phyloP scores from a whole-genome alignment of 257 asterid species.

The Ballota nigra region DNA sequence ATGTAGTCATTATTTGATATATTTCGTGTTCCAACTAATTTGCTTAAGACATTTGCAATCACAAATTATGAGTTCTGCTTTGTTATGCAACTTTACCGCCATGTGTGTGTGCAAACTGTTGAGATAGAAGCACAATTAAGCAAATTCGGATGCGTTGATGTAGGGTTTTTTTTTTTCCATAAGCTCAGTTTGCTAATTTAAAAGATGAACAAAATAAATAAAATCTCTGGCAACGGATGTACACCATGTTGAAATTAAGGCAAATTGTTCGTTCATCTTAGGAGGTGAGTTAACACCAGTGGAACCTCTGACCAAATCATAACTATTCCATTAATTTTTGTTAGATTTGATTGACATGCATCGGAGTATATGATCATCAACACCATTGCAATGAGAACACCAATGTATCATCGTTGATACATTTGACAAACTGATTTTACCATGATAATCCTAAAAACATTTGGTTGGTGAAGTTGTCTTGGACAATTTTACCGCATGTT shows the following conservation, averaged over 20 bases:
- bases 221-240: background rate
- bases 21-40: background rate
- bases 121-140: no score
- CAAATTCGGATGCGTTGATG: no score
- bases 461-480: background rate
- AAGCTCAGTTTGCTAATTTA: background rate
- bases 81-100: background rate
- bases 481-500: constrained; percentile 45
- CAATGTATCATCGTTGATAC: background rate
- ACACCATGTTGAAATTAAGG: background rate
- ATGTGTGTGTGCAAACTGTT: background rate
- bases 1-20: background rate
- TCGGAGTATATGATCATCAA: background rate
- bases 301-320: background rate
- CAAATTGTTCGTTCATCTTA: background rate
- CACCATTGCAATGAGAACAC: background rate
- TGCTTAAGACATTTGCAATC: background rate
- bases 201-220: background rate
- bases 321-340: background rate
- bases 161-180: background rate
- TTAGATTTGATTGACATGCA: background rate
- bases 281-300: background rate
- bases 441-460: background rate
- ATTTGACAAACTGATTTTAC: background rate
- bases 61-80: background rate